These are phyloP conservation scores for Castanospermum australe DNA, from an alignment of 306 rosid genomes.

Conservation along the genomic window DNA sequence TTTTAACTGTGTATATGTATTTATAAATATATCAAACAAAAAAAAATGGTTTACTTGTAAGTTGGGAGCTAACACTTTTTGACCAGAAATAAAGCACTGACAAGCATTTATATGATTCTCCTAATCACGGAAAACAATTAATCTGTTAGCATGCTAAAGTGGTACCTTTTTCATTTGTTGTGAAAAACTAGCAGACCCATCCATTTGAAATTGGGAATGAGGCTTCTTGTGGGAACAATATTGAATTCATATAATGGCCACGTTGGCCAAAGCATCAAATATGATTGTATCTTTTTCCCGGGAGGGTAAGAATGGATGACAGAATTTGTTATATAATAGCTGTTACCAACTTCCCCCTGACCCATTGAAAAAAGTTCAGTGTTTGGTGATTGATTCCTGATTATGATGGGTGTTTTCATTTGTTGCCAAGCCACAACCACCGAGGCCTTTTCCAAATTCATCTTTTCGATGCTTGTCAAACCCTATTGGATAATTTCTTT, in stretches of 20 bases:
- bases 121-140: neutral
- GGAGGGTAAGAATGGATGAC: neutral
- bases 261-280: neutral
- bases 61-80: conserved; percentile 11
- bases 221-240: neutral
- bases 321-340: neutral
- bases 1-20: neutral
- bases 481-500: neutral
- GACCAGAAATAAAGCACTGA: neutral
- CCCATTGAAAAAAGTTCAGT: conserved; percentile 10
- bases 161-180: neutral
- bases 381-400: conserved; percentile 28
- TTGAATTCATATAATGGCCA: neutral
- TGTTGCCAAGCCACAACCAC: conserved; percentile 13
- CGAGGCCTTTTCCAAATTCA: conserved; percentile 17
- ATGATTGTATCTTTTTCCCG: neutral
- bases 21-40: neutral
- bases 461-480: neutral
- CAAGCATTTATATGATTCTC: neutral
- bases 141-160: neutral
- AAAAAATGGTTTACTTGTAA: neutral
- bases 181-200: neutral
- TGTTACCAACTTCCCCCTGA: conserved; percentile 35
- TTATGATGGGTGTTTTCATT: conserved; percentile 20
- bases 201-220: neutral